Conservation (phyloP, 352 stramenopile genomes). For the Pythium grandisporangium region DNA sequence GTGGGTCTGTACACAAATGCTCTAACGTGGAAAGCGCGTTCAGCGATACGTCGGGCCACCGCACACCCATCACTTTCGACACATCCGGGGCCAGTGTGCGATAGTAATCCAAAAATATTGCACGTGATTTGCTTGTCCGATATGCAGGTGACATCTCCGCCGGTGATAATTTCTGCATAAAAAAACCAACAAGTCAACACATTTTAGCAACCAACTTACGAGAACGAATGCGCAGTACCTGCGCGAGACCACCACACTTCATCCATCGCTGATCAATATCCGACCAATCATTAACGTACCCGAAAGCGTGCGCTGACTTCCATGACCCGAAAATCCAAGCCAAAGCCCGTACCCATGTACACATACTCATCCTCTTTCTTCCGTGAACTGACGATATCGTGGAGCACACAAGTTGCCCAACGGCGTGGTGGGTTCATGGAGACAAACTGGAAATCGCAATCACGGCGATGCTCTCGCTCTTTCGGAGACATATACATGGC, state of each 20-base stretch:
- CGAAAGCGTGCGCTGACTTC: constrained; percentile 92
- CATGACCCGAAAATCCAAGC: constrained; percentile 94
- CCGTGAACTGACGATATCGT: constrained; percentile 63
- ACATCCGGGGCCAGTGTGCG: constrained; percentile 94
- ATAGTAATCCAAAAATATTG: constrained; percentile 99
- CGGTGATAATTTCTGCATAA: constrained; percentile 77
- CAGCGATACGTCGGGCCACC: constrained; percentile 71
- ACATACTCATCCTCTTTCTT: constrained; percentile 76
- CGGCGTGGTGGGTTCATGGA: constrained; percentile 51
- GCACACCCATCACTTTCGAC: constrained; percentile 62
- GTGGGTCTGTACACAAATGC: constrained; percentile 88
- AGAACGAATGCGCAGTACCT: background rate
- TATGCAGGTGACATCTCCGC: constrained; percentile 52
- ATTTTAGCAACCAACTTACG: constrained; percentile 1
- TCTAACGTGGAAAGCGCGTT: constrained; percentile 79
- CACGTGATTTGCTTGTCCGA: constrained; percentile 57
- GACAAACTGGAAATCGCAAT: constrained; percentile 76
- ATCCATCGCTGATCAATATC: too few species aligned
- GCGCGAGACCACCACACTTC: background rate
- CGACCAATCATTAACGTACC: too few species aligned
- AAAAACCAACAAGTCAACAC: too few species aligned
- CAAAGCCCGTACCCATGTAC: constrained; percentile 91
- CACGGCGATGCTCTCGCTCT: constrained; percentile 57
- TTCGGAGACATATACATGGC: constrained; percentile 67
- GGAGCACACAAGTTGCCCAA: constrained; percentile 67